phyloP scores from a whole-genome alignment of 129 eudicot species.

The Saposhnikovia divaricata region DNA sequence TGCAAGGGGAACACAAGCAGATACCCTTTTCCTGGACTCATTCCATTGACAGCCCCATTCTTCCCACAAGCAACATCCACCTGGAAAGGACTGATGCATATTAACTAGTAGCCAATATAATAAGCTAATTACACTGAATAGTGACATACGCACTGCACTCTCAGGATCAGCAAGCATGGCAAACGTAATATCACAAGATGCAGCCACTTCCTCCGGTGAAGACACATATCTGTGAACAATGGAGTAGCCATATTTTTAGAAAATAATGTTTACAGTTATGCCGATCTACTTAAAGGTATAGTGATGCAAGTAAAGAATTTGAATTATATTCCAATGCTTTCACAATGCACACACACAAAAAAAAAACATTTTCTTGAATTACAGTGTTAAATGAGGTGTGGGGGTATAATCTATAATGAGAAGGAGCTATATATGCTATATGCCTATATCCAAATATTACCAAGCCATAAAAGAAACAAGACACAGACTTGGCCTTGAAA shows the following conservation, averaged over 20 bases:
- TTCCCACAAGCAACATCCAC: constrained; percentile 83
- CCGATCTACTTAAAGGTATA: not conserved
- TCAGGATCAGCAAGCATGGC: constrained; percentile 99
- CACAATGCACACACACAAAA: not conserved
- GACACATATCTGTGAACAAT: constrained; percentile 54
- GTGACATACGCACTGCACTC: constrained; percentile 74
- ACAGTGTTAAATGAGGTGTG: not conserved
- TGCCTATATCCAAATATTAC: not conserved
- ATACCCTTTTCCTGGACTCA: constrained; percentile 94
- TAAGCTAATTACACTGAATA: constrained; percentile 8
- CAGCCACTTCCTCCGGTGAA: constrained; percentile 89
- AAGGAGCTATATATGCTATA: not conserved
- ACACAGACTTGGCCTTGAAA: not conserved
- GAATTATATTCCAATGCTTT: not conserved
- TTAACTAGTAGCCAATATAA: constrained; percentile 11
- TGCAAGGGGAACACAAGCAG: not conserved
- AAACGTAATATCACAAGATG: constrained; percentile 89
- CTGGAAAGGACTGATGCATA: constrained; percentile 23
- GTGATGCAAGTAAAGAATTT: not conserved
- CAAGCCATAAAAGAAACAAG: not conserved
- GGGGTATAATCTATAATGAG: not conserved
- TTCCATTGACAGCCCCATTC: constrained; percentile 82
- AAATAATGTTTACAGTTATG: not conserved
- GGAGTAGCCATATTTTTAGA: not conserved
- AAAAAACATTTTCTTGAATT: not conserved